Evolutionary conservation across 805 yeast species (phyloP).

Genomic region (Middelhovenomyces tepae): DNA sequence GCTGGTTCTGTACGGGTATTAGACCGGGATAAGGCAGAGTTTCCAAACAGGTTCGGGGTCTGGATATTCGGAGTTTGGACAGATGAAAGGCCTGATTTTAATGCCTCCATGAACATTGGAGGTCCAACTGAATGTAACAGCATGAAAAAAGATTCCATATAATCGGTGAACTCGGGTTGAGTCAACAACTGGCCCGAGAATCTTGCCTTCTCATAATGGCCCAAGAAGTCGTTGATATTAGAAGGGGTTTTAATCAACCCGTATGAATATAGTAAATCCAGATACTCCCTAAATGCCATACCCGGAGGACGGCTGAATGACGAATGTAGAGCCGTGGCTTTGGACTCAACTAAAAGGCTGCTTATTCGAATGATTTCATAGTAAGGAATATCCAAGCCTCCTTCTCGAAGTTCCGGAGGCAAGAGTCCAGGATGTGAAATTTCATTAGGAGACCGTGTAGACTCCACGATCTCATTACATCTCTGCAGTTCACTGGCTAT

Average conservation of each 20-base stretch:
- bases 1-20: too few species aligned
- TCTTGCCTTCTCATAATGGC: constrained; percentile 56
- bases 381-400: constrained; percentile 20
- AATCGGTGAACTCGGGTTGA: constrained; percentile 49
- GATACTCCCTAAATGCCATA: constrained; percentile 35
- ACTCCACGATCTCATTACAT: constrained; percentile 35
- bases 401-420: constrained; percentile 29
- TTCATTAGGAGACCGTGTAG: constrained; percentile 34
- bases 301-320: constrained; percentile 30
- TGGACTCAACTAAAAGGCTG: constrained; percentile 26
- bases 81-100: too few species aligned
- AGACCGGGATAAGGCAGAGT: too few species aligned
- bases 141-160: constrained; percentile 36
- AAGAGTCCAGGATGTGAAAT: constrained; percentile 44
- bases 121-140: constrained; percentile 13
- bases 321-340: constrained; percentile 27
- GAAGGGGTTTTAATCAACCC: constrained; percentile 17
- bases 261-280: constrained; percentile 34
- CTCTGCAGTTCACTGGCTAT: constrained; percentile 35
- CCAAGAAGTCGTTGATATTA: constrained; percentile 31
- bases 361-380: constrained; percentile 20
- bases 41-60: too few species aligned
- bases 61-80: too few species aligned
- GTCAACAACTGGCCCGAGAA: constrained; percentile 56
- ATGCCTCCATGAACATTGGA: constrained; percentile 6